These are phyloP conservation scores for Pythium phragmiticola DNA, from an alignment of 352 stramenopile genomes.

Conservation along the genomic window DNA sequence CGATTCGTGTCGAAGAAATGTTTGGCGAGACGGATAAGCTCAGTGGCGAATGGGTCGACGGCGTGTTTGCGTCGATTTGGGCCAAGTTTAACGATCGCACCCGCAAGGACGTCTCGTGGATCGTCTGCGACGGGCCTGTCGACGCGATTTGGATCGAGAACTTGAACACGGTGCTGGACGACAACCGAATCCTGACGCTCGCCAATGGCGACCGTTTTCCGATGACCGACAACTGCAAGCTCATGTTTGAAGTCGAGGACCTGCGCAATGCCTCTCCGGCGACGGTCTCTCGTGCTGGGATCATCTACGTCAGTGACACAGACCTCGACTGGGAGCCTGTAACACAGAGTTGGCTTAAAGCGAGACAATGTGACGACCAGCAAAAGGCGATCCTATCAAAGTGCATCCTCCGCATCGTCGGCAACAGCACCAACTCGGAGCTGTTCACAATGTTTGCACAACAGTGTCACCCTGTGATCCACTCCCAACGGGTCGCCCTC, in stretches of 20 bases:
- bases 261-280: constrained; percentile 85
- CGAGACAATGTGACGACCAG: constrained; percentile 34
- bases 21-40: constrained; percentile 96
- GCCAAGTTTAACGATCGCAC: constrained; percentile 97
- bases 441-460: constrained; percentile 73
- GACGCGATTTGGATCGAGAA: constrained; percentile 90
- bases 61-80: constrained; percentile 98
- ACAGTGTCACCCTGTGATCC: constrained; percentile 69
- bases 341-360: constrained; percentile 59
- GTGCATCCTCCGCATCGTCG: constrained; percentile 57
- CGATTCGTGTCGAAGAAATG: constrained; percentile 97
- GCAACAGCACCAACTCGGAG: constrained; percentile 17
- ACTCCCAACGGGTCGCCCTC: constrained; percentile 62
- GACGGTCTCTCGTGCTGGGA: constrained; percentile 91
- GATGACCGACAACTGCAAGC: constrained; percentile 94
- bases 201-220: constrained; percentile 93
- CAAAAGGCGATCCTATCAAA: constrained; percentile 45
- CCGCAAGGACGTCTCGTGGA: constrained; percentile 87
- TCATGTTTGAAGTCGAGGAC: constrained; percentile 96
- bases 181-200: constrained; percentile 35
- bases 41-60: constrained; percentile 96
- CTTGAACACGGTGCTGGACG: constrained; percentile 49
- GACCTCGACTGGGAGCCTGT: constrained; percentile 80
- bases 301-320: constrained; percentile 93
- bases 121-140: constrained; percentile 89